Evolutionary conservation across 1,139 yeast species (phyloP).

Genomic region (Hyphopichia wangnamkhiaoensis): DNA sequence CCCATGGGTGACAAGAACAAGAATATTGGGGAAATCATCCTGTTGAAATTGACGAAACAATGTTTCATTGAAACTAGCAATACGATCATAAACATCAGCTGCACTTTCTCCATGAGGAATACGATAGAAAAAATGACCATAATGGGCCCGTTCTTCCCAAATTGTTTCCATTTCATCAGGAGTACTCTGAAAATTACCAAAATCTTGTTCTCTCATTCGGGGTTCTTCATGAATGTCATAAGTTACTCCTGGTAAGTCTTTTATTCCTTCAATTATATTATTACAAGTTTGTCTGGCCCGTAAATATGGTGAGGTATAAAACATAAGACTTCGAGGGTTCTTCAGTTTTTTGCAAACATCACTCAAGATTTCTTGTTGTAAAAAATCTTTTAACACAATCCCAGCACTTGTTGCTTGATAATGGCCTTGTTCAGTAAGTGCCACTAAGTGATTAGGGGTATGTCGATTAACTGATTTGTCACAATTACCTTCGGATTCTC

Average conservation of each 20-base stretch:
- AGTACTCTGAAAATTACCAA: slow-evolving; percentile 85
- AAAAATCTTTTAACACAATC: slow-evolving; percentile 48
- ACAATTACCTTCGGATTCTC: slow-evolving; percentile 86
- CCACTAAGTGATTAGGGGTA: slow-evolving; percentile 77
- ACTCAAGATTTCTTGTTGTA: slow-evolving; percentile 50
- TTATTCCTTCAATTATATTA: slow-evolving; percentile 62
- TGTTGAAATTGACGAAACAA: slow-evolving; percentile 75
- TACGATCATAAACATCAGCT: slow-evolving; percentile 90
- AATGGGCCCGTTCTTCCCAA: slow-evolving; percentile 81
- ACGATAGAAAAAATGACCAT: slow-evolving; percentile 89
- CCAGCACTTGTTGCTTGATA: slow-evolving; percentile 74
- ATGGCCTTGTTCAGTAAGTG: slow-evolving; percentile 69
- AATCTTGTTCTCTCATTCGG: slow-evolving; percentile 89
- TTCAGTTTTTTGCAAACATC: slow-evolving; percentile 10
- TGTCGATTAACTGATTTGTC: slow-evolving; percentile 77
- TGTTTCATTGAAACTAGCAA: slow-evolving; percentile 87
- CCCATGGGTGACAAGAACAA: slow-evolving; percentile 88
- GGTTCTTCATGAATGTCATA: slow-evolving; percentile 79
- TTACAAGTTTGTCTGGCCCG: slow-evolving; percentile 82
- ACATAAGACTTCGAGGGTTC: slow-evolving; percentile 43
- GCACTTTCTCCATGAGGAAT: slow-evolving; percentile 95
- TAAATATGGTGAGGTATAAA: slow-evolving; percentile 81
- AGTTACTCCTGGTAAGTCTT: slow-evolving; percentile 47
- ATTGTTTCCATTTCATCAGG: slow-evolving; percentile 75
- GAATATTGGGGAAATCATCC: slow-evolving; percentile 66